A percentile compares a stretch with the other conserved stretches of the same genome.
phyloP scores from a whole-genome alignment of 1,284 basidiomycete species.

The Entoloma clypeatum region DNA sequence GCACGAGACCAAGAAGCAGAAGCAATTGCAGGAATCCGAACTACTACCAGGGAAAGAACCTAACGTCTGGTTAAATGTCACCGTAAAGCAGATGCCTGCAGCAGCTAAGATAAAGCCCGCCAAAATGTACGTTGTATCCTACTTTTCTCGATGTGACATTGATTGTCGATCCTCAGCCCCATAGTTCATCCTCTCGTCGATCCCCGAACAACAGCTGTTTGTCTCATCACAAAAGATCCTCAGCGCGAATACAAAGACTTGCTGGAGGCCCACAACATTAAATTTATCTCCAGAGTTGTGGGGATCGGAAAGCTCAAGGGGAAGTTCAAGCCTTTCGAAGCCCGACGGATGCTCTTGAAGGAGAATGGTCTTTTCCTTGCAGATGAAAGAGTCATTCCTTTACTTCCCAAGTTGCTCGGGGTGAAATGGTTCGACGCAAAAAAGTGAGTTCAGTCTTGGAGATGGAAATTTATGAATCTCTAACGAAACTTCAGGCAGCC shows the following conservation, averaged over 20 bases:
- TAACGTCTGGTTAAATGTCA: conserved; percentile 81
- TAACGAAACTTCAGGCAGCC: conserved; percentile 63
- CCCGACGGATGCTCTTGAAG: conserved; percentile 78
- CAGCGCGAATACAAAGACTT: conserved; percentile 96
- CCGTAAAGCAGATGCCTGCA: conserved; percentile 77
- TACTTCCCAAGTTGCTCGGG: conserved; percentile 85
- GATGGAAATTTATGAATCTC: conserved; percentile 4
- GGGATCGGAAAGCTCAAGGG: conserved; percentile 87
- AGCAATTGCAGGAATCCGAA: conserved; percentile 67
- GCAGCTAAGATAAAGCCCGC: conserved; percentile 78
- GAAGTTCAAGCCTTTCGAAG: conserved; percentile 93
- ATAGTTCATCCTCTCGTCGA: conserved; percentile 81
- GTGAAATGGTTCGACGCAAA: conserved; percentile 92
- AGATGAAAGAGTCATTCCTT: conserved; percentile 86
- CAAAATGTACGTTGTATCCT: conserved; percentile 63
- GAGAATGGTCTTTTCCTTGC: conserved; percentile 93
- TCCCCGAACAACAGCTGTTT: conserved; percentile 75
- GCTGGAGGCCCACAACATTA: conserved; percentile 73
- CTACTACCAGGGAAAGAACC: conserved; percentile 80
- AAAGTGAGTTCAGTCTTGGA: conserved; percentile 67
- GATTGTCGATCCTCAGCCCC: conserved; percentile 44
- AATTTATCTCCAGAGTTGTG: conserved; percentile 90
- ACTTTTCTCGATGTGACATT: conserved; percentile 4
- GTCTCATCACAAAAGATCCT: conserved; percentile 93
- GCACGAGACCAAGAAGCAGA: conserved; percentile 62